Conservation (phyloP, 73 alveolate genomes). For the Tetrahymena elliotti region DNA sequence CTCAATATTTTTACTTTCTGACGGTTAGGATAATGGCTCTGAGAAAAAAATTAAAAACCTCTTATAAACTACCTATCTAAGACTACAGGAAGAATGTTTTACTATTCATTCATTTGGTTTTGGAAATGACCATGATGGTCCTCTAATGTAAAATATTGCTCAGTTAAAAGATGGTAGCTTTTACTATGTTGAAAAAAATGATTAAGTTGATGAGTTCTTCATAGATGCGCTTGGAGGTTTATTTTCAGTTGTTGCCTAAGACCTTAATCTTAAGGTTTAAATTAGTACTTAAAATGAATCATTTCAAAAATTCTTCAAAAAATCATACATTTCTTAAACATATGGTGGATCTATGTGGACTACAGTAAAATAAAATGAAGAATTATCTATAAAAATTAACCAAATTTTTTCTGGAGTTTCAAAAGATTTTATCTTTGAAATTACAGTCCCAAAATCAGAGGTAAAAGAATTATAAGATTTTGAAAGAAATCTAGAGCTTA, state of each 20-base stretch:
- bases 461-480: not conserved
- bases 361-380: not conserved
- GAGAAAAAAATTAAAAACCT: not conserved
- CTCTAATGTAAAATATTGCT: constrained; percentile 38
- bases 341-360: constrained; percentile 21
- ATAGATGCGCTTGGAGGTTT: constrained; percentile 33
- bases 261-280: not conserved
- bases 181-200: constrained; percentile 26
- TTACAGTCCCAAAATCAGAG: not conserved
- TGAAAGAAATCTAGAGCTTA: not conserved
- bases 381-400: not conserved
- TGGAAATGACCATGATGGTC: constrained; percentile 52
- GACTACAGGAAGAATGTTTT: no score
- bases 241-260: constrained; percentile 3
- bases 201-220: constrained; percentile 15
- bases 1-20: constrained; percentile 30
- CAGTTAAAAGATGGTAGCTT: constrained; percentile 52
- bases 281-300: not conserved
- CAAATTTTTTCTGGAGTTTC: not conserved
- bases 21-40: constrained; percentile 26
- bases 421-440: constrained; percentile 28
- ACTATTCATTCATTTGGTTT: constrained; percentile 31
- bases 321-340: not conserved
- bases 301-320: not conserved
- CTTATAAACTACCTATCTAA: no score